A percentile compares a stretch with the other conserved stretches of the same genome.
Conservation (phyloP, 345 rosid genomes). For the Nasturtium officinale region DNA sequence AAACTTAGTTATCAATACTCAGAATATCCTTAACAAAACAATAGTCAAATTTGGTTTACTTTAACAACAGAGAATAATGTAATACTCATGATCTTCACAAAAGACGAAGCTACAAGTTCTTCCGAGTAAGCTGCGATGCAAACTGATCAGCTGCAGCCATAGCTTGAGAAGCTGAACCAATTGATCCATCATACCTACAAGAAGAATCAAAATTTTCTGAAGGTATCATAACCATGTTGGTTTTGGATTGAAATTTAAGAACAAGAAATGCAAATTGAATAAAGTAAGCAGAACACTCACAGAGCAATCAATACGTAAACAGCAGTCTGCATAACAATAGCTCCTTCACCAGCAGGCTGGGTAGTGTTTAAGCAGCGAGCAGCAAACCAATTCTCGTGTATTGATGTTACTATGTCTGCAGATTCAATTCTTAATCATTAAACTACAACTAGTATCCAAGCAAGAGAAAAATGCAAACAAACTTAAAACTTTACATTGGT, state of each 20-base stretch:
- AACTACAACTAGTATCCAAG: constrained; percentile 20
- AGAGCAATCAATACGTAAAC: constrained; percentile 65
- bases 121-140: constrained; percentile 51
- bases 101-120: constrained; percentile 40
- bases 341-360: constrained; percentile 81
- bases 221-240: not conserved
- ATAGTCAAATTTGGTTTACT: constrained; percentile 4
- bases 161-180: constrained; percentile 73
- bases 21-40: not conserved
- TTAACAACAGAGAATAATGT: not conserved
- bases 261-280: too few species aligned
- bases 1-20: not conserved
- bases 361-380: constrained; percentile 74
- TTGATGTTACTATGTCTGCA: constrained; percentile 72
- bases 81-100: not conserved
- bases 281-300: constrained; percentile 47
- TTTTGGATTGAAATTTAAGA: not conserved
- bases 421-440: not conserved
- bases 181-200: constrained; percentile 76
- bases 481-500: constrained; percentile 55
- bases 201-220: not conserved
- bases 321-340: constrained; percentile 70
- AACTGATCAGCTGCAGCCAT: constrained; percentile 74
- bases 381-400: constrained; percentile 78
- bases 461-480: not conserved